Evolutionary conservation across 306 rosid genomes (phyloP), one percentile per base, ranked within the genome.

Genomic region (Cicer chorassanicum): DNA sequence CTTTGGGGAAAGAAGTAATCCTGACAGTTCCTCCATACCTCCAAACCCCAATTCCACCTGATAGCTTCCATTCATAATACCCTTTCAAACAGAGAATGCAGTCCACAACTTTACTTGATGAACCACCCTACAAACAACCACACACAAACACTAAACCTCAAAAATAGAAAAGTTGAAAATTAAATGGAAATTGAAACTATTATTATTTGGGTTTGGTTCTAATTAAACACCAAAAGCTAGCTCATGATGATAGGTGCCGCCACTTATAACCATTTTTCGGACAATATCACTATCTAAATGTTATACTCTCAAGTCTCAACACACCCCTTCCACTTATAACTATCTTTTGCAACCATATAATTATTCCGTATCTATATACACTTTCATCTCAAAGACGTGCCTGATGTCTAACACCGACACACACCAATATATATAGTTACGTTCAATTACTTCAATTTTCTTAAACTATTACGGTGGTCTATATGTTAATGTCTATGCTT

Each of bases 31-130:
- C 98, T 77, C 98, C 98, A 56, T 94, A 94, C 79, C 98, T 91
- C 98, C 98, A 94, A 36, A 91, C 97, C 55, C 98, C 98, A 77
- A 90, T 82, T 62, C 97, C 98, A 50, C 98, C 98, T 0, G 90
- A 84, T 51, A 83, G 90, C 85, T 88, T 91, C 98, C 98, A 94
- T 77, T 91, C 97, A 46, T 91, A 83, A 60, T 84, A 94, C 34
- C 98, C 98, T 82, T 94, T 94, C 83, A 94, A 88, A 78, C 98
- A 94, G 7, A 94, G 90, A 83, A 94, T 94, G 87, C 98, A 94
- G 77, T 94, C 98, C 48, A 94, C 97, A 78, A 94, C 98, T 82
- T 91, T 91, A 66, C 81, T 79, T 8, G 92, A 91, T 9, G 97
- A 89, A 81, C 98, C 98, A 36, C 96, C 98, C 98, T 94, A 24